Percentiles rank a stretch among this genome's conserved stretches.
phyloP scores from a whole-genome alignment of 1,284 basidiomycete genomes.

The Pseudozyma pruni region DNA sequence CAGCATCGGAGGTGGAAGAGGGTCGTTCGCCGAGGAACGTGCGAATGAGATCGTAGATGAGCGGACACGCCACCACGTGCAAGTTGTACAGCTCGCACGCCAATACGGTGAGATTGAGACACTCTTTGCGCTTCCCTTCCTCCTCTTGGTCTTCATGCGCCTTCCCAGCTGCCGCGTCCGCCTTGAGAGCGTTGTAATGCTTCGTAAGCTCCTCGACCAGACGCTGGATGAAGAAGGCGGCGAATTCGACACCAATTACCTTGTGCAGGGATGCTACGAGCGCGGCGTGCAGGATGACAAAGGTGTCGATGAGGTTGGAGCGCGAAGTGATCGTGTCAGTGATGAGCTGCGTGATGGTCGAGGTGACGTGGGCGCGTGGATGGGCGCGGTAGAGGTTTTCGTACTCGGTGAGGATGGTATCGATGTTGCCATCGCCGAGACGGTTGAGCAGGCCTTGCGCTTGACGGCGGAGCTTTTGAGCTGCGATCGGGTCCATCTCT shows the following conservation, averaged over 20 bases:
- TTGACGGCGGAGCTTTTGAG: constrained; percentile 79
- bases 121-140: constrained; percentile 75
- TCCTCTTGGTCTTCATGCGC: constrained; percentile 32
- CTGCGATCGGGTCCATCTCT: constrained; percentile 61
- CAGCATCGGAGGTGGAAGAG: neutral
- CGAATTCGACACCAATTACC: constrained; percentile 88
- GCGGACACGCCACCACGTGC: constrained; percentile 85
- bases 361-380: constrained; percentile 85
- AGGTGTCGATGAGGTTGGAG: constrained; percentile 83
- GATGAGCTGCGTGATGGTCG: constrained; percentile 80
- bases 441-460: constrained; percentile 89
- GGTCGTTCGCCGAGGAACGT: constrained; percentile 74
- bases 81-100: constrained; percentile 95
- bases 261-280: constrained; percentile 86
- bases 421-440: constrained; percentile 87
- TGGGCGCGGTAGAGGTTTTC: constrained; percentile 82
- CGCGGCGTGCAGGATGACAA: constrained; percentile 89
- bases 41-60: constrained; percentile 90
- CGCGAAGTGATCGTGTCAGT: constrained; percentile 84
- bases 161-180: neutral
- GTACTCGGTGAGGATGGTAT: constrained; percentile 79
- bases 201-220: constrained; percentile 46
- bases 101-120: constrained; percentile 85
- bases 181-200: constrained; percentile 21
- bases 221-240: constrained; percentile 70